A percentile compares a stretch with the other conserved stretches of the same genome.
Conservation (phyloP, 2,329 filamentous ascomycete species). For the Pezicula neosporulosa region DNA sequence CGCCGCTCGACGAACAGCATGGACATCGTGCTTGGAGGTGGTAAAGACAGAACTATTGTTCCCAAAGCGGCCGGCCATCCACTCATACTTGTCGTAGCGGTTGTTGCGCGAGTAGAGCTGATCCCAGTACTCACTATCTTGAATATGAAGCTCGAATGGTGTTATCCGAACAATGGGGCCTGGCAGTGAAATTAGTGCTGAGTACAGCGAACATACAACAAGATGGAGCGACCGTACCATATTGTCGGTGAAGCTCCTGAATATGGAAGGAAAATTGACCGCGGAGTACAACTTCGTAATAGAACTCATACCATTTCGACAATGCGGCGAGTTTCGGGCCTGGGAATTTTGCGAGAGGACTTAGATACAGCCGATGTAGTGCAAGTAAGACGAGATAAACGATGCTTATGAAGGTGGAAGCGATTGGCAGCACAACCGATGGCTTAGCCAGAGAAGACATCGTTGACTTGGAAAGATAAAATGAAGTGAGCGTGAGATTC, state of each 20-base stretch:
- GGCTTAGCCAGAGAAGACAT: too few species aligned
- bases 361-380: slow-evolving; percentile 18
- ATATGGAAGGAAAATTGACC: slow-evolving; percentile 16
- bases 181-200: slow-evolving; percentile 1
- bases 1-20: slow-evolving; percentile 7
- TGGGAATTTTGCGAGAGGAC: slow-evolving; percentile 26
- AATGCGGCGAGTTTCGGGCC: slow-evolving; percentile 29
- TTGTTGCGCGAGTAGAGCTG: slow-evolving; percentile 21
- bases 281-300: slow-evolving; percentile 21
- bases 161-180: slow-evolving; percentile 31
- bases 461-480: too few species aligned
- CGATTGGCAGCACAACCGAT: too few species aligned
- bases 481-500: too few species aligned
- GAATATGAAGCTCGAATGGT: slow-evolving; percentile 22
- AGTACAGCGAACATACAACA: background rate
- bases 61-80: slow-evolving; percentile 4
- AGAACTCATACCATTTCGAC: slow-evolving; percentile 22
- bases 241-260: slow-evolving; percentile 15
- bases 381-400: background rate
- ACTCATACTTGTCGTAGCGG: slow-evolving; percentile 5
- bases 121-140: slow-evolving; percentile 27
- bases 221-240: slow-evolving; percentile 9
- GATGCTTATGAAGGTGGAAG: background rate
- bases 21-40: slow-evolving; percentile 5
- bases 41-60: slow-evolving; percentile 4